Evolutionary conservation across 495 filamentous ascomycete species (phyloP), one percentile per base, ranked within the genome.

Genomic region (Podospora didyma): DNA sequence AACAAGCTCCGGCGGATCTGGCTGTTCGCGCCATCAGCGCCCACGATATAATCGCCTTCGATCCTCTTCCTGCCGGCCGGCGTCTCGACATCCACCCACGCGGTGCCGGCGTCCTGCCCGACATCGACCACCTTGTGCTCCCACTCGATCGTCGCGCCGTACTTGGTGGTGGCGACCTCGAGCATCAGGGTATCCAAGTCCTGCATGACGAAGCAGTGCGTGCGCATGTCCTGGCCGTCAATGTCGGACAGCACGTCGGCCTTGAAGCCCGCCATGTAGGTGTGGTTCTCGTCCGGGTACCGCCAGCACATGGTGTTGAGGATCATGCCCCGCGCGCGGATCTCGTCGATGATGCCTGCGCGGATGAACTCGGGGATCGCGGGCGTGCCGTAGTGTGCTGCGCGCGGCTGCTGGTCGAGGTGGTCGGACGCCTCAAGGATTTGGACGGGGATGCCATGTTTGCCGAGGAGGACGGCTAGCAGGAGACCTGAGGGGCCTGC

Each of bases 401-500:
- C 52, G 46, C 82, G 80, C 7, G 82, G 82, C 52, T 83, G 79
- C 52, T 78, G 69, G 67, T 82, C 80, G 21, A 84, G 65, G 49
- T 76, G 66, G 20, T 72, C 64, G 21, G 74, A 72, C 2, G 75
- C 74, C 54, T 86, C 82, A 31, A 85, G 67, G 26, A 85, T 69
- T 19, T 75, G 73, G 34, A 84, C 76, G 31, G 74, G 58, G 59
- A 85, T 80, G 21, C 79, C 78, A 57, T 77, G 67, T 65, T 80
- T 79, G 24, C 79, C 68, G 12, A 85, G 76, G 17, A 86, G 71
- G 16, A 86, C 65, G 3, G 73, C 73, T 4, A 85, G 78, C 12
- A 84, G 75, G 10, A 85, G 76, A 28, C 82, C 82, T 0, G 82
- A 82, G 3, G 83, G 82, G 5, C 81, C 82, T 14, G 81, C 82